A percentile compares a stretch with the other conserved stretches of the same genome.
phyloP scores from a whole-genome alignment of 208 protist genomes.

The Leishmania lainsoni region DNA sequence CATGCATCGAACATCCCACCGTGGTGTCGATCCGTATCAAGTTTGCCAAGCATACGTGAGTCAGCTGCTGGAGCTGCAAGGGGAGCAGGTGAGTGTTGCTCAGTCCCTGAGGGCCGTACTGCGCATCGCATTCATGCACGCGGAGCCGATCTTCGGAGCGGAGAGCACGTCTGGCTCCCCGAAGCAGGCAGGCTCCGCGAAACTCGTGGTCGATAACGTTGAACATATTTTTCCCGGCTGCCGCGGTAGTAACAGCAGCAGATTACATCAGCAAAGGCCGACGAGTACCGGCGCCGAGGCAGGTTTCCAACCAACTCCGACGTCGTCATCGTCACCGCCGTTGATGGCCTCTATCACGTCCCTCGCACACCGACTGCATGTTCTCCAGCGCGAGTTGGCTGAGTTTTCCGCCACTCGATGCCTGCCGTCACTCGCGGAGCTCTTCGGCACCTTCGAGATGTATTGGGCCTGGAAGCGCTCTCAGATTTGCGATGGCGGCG shows the following conservation, averaged over 20 bases:
- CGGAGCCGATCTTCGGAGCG: neutral
- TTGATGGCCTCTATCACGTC: neutral
- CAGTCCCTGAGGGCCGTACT: slow-evolving; percentile 9
- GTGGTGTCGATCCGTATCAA: slow-evolving; percentile 21
- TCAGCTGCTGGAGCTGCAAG: slow-evolving; percentile 22
- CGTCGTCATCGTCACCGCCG: slow-evolving; percentile 1
- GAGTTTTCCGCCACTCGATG: slow-evolving; percentile 15
- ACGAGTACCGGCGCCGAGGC: neutral
- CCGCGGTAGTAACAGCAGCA: neutral
- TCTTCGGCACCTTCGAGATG: slow-evolving; percentile 28
- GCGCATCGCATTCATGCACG: neutral
- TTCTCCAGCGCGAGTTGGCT: slow-evolving; percentile 30
- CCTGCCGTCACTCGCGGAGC: slow-evolving; percentile 14
- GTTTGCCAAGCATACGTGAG: slow-evolving; percentile 11
- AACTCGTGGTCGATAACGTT: neutral
- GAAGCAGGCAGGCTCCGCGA: neutral
- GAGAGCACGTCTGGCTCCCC: neutral
- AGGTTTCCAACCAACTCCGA: neutral
- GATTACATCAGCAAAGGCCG: neutral
- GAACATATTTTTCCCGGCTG: neutral
- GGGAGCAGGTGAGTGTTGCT: slow-evolving; percentile 16
- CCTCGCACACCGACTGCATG: slow-evolving; percentile 23
- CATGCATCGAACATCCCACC: neutral
- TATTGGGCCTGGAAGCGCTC: slow-evolving; percentile 32
- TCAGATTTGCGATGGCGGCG: slow-evolving; percentile 4